Conservation (phyloP, 176 grass and related monocot species). For the Cenchrus fungigraminus region DNA sequence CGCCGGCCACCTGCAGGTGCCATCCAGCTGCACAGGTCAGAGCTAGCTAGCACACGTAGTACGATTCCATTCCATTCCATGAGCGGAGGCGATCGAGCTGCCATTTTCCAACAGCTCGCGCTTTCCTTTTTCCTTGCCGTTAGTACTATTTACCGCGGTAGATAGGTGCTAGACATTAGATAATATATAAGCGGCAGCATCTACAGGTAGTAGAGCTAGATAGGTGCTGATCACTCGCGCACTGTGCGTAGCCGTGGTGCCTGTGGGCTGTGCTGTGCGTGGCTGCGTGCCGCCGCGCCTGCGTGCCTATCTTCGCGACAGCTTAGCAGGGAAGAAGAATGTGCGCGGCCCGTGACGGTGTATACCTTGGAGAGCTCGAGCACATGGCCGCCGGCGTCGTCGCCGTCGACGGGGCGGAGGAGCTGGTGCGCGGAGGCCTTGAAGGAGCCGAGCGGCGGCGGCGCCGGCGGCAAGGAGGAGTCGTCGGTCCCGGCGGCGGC, state of each 20-base stretch:
- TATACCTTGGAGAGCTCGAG: conserved; percentile 54
- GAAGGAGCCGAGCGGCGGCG: conserved; percentile 4
- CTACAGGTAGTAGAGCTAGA: neutral
- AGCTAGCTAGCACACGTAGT: neutral
- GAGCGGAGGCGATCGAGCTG: neutral
- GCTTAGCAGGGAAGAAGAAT: neutral
- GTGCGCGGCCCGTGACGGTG: neutral
- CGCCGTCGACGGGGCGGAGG: conserved; percentile 41
- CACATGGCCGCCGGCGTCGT: conserved; percentile 13
- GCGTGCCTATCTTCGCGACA: neutral
- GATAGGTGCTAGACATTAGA: neutral
- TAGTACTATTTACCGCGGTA: conserved; percentile 34
- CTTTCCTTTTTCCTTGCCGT: conserved; percentile 39
- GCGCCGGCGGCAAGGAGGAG: conserved; percentile 12
- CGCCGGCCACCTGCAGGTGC: conserved; percentile 69
- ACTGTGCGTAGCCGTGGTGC: conserved; percentile 5
- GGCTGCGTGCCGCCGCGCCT: neutral
- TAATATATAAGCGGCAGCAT: neutral
- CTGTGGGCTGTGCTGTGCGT: neutral
- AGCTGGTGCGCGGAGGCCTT: conserved; percentile 50
- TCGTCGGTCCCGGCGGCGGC: conserved; percentile 16
- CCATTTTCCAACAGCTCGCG: conserved; percentile 32
- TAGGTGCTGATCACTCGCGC: conserved; percentile 12
- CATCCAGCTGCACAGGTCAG: conserved; percentile 9
- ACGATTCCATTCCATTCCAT: neutral